These are phyloP conservation scores for Xylaria digitata DNA, from an alignment of 2,329 filamentous ascomycete genomes.

Conservation along the genomic window DNA sequence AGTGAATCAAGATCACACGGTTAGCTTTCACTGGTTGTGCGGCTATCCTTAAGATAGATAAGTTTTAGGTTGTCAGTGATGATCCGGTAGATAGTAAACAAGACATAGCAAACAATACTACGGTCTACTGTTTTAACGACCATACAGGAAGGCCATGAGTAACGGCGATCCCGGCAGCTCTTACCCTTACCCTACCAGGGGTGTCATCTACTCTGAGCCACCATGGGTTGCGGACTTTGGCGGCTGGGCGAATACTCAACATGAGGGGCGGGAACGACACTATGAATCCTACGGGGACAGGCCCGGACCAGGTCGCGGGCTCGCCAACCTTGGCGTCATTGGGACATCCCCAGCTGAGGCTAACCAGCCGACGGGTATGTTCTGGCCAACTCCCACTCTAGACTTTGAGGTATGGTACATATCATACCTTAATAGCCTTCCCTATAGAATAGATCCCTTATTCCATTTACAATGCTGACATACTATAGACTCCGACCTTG, in stretches of 20 bases:
- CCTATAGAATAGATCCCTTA: background rate
- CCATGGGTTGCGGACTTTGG: background rate
- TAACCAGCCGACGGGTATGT: background rate
- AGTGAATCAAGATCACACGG: background rate
- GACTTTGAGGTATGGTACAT: background rate
- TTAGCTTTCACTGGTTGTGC: slow-evolving; percentile 8
- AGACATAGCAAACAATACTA: no score
- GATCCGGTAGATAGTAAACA: no score
- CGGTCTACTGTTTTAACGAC: background rate
- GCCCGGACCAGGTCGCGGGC: no score
- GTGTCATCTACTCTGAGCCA: background rate
- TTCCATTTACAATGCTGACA: background rate
- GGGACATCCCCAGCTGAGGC: no score
- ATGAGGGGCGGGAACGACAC: no score
- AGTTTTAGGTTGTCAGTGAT: background rate
- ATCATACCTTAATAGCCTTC: background rate
- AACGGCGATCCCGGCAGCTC: background rate
- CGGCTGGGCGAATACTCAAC: no score
- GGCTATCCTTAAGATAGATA: background rate
- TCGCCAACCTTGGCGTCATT: no score
- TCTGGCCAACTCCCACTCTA: background rate
- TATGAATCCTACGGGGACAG: no score
- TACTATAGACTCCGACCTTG: background rate
- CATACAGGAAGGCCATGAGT: background rate
- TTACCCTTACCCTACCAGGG: slow-evolving; percentile 17